phyloP scores from a whole-genome alignment of 2,329 filamentous ascomycete genomes.

The Aspergillus flavus region DNA sequence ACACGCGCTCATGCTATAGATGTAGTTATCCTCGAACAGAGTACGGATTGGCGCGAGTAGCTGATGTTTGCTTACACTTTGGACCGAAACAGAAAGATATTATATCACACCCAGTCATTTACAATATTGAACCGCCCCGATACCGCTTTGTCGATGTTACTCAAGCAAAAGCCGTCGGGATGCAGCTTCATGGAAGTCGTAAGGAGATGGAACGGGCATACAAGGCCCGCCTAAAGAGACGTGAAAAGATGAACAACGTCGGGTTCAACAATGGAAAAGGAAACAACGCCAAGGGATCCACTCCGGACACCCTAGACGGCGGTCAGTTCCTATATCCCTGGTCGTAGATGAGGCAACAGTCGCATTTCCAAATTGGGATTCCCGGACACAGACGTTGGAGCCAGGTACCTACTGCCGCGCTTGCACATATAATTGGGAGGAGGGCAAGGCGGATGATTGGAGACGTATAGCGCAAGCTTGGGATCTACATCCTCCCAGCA shows the following conservation, averaged over 20 bases:
- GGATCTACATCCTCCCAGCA: no score
- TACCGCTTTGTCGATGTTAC: background rate
- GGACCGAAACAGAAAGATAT: background rate
- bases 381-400: background rate
- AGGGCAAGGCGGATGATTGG: no score
- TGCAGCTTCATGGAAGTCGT: background rate
- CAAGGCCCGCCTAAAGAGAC: no score
- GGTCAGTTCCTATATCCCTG: no score
- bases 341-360: background rate
- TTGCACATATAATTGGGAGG: no score
- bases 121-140: background rate
- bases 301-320: no score
- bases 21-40: constrained; percentile 3
- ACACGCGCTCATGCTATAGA: constrained; percentile 10
- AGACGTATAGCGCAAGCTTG: no score
- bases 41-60: constrained; percentile 3
- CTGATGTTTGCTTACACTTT: constrained; percentile 2
- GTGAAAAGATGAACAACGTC: no score
- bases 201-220: background rate
- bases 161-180: constrained; percentile 6
- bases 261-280: background rate
- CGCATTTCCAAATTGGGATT: background rate
- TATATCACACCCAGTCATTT: constrained; percentile 5
- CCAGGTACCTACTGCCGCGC: background rate
- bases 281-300: background rate